These are phyloP conservation scores for Boletus patriciae DNA, from an alignment of 768 basidiomycete species.

Conservation along the genomic window DNA sequence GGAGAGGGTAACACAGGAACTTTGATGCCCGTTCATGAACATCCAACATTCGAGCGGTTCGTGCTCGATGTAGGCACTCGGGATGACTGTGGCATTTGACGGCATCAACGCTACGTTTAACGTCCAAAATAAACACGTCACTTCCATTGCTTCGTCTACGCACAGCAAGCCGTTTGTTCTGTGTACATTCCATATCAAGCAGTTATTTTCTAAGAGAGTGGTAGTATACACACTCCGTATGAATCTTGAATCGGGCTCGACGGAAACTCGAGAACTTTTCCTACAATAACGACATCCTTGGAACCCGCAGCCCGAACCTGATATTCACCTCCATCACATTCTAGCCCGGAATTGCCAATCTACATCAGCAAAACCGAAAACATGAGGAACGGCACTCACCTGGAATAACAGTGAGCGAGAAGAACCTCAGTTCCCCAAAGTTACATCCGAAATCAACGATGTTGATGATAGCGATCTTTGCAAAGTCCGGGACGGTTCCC, in stretches of 20 bases:
- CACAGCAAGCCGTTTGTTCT: neutral
- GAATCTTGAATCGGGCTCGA: too few species aligned
- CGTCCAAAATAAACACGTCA: neutral
- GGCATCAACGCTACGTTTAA: too few species aligned
- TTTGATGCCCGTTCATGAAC: neutral
- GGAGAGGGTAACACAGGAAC: slow-evolving; percentile 5
- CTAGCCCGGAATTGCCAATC: too few species aligned
- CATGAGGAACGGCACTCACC: too few species aligned
- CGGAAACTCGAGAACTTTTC: neutral
- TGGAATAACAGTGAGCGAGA: neutral
- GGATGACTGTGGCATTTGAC: neutral
- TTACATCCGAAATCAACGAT: too few species aligned
- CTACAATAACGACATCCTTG: neutral
- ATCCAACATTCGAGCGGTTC: neutral
- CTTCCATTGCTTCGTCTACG: neutral
- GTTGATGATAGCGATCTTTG: too few species aligned
- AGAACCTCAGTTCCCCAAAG: neutral
- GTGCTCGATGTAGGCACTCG: neutral
- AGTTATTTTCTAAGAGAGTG: too few species aligned
- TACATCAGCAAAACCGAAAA: too few species aligned
- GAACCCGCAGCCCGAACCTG: neutral
- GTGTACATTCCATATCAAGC: neutral
- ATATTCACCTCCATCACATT: neutral
- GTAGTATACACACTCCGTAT: too few species aligned
- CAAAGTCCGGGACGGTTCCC: too few species aligned